phyloP scores from a whole-genome alignment of 2,329 filamentous ascomycete species.

The Apiospora kogelbergensis region DNA sequence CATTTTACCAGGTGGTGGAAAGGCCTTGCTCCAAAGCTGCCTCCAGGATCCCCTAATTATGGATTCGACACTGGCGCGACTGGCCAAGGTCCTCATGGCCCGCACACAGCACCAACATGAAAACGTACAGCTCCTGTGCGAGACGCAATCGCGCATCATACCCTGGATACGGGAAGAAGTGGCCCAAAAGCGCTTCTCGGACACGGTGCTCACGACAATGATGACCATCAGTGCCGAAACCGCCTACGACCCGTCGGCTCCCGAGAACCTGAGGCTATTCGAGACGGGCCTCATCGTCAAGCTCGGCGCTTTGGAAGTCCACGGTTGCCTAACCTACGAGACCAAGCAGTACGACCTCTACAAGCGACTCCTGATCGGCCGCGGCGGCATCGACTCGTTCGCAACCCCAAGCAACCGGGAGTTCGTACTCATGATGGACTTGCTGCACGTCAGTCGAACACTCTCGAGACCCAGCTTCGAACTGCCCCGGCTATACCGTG shows the following conservation, averaged over 20 bases:
- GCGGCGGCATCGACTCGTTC: background rate
- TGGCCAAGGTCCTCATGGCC: background rate
- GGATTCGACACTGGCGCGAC: background rate
- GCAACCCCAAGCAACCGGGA: background rate
- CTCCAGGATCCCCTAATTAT: background rate
- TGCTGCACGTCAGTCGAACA: background rate
- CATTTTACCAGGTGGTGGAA: background rate
- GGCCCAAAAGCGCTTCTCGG: background rate
- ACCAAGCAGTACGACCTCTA: background rate
- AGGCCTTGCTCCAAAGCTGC: background rate
- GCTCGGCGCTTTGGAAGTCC: background rate
- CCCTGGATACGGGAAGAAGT: background rate
- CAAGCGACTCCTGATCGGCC: background rate
- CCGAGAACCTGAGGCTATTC: background rate
- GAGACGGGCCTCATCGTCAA: background rate
- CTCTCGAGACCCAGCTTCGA: background rate
- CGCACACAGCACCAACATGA: background rate
- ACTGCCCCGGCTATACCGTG: background rate
- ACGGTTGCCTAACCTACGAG: background rate
- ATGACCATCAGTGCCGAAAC: background rate
- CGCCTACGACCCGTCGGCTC: background rate
- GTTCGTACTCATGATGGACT: background rate
- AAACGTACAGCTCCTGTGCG: background rate
- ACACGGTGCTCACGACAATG: background rate
- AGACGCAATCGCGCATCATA: background rate